Evolutionary conservation across 2,329 filamentous ascomycete genomes (phyloP).

Genomic region (Scedosporium boydii): DNA sequence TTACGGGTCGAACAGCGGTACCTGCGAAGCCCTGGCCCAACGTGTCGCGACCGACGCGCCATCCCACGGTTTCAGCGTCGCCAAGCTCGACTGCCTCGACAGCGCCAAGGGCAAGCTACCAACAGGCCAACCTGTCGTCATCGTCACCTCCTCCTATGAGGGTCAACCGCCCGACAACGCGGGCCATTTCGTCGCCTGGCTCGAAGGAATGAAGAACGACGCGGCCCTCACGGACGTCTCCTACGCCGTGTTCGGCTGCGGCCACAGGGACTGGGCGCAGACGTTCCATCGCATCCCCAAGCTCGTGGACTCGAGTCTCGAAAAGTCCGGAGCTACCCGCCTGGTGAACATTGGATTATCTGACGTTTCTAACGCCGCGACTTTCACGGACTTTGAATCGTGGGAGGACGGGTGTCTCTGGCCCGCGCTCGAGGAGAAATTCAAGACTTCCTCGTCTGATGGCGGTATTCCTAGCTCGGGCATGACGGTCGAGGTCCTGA

Average conservation of each 20-base stretch:
- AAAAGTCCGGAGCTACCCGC: constrained; percentile 21
- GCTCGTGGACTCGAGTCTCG: constrained; percentile 45
- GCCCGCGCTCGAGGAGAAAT: constrained; percentile 37
- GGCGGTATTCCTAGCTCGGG: constrained; percentile 11
- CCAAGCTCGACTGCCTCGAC: constrained; percentile 48
- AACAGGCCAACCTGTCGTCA: constrained; percentile 49
- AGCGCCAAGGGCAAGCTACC: constrained; percentile 51
- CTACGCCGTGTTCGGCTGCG: constrained; percentile 64
- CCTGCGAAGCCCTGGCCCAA: constrained; percentile 61
- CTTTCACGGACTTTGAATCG: constrained; percentile 57
- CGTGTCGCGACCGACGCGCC: constrained; percentile 50
- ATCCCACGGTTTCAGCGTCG: constrained; percentile 48
- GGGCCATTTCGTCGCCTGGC: constrained; percentile 56
- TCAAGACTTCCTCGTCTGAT: constrained; percentile 33
- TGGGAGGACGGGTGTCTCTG: constrained; percentile 53
- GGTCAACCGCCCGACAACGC: constrained; percentile 68
- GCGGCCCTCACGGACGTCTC: constrained; percentile 44
- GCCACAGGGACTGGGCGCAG: constrained; percentile 39
- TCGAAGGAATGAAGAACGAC: constrained; percentile 39
- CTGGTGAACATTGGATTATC: constrained; percentile 40
- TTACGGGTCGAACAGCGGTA: constrained; percentile 67
- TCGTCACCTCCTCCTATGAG: constrained; percentile 65
- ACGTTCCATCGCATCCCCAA: constrained; percentile 63
- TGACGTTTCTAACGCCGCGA: constrained; percentile 53
- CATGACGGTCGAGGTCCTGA: constrained; percentile 38